Evolutionary conservation across 345 rosid species (phyloP).

Genomic region (Euphorbia peplus): DNA sequence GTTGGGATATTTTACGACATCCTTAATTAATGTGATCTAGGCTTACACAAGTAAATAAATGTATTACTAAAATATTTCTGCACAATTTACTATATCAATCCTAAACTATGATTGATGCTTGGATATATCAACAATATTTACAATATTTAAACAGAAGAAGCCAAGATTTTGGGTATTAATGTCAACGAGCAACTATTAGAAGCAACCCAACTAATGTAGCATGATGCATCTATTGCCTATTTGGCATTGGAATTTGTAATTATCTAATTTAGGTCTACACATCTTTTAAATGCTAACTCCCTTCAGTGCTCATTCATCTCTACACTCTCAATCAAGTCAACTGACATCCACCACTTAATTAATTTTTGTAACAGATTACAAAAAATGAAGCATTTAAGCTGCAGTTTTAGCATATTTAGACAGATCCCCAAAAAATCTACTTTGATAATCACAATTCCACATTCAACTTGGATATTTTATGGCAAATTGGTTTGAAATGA

Average conservation of each 20-base stretch:
- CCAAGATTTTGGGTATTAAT: constrained; percentile 6
- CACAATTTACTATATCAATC: background rate
- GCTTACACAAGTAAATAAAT: background rate
- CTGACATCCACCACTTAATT: too few relatives aligned
- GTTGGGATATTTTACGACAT: constrained; percentile 15
- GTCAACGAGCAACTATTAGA: constrained; percentile 10
- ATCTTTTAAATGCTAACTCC: background rate
- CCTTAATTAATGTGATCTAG: constrained; percentile 1
- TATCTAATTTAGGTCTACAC: constrained; percentile 30
- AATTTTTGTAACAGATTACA: too few relatives aligned
- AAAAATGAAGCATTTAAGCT: too few relatives aligned
- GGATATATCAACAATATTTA: background rate
- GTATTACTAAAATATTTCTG: background rate
- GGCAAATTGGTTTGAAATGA: too few relatives aligned
- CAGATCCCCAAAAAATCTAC: too few relatives aligned
- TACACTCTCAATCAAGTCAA: background rate
- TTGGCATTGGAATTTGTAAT: constrained; percentile 27
- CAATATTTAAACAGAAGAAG: constrained; percentile 17
- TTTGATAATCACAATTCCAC: too few relatives aligned
- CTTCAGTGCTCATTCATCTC: background rate
- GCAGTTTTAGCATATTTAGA: too few relatives aligned
- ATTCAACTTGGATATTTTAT: too few relatives aligned
- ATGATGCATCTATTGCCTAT: constrained; percentile 1
- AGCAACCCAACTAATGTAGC: constrained; percentile 8
- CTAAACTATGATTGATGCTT: background rate